Conservation (phyloP, 805 yeast genomes). For the Saturnispora zaruensis region DNA sequence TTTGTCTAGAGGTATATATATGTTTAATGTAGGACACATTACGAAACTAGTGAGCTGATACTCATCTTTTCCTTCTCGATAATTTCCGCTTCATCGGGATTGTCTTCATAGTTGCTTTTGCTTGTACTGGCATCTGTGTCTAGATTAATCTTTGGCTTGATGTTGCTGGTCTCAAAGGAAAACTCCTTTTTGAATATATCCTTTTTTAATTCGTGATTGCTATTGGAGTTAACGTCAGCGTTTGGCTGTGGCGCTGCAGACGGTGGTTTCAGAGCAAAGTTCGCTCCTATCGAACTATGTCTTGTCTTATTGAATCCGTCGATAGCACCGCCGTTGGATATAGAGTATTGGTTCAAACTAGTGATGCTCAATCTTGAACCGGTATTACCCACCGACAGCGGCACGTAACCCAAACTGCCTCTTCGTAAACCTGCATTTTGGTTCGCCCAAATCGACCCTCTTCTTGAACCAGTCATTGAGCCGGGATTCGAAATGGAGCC, state of each 20-base stretch:
- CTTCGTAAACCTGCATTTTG: constrained; percentile 3
- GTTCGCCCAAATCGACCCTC: constrained; percentile 12
- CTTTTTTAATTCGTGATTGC: constrained; percentile 7
- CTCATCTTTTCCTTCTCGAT: constrained; percentile 8
- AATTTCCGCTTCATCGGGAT: background rate
- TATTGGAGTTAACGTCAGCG: background rate
- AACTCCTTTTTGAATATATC: constrained; percentile 26
- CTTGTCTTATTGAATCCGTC: background rate
- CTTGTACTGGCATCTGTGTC: background rate
- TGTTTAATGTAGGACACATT: background rate
- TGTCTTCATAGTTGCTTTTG: background rate
- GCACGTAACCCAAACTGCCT: constrained; percentile 7
- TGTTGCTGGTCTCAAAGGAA: constrained; percentile 12
- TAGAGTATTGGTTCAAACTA: constrained; percentile 14
- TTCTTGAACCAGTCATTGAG: constrained; percentile 8
- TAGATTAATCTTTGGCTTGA: background rate
- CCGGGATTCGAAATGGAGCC: constrained; percentile 2
- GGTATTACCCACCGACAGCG: constrained; percentile 6
- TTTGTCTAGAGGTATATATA: background rate
- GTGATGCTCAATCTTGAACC: constrained; percentile 11
- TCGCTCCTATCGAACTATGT: background rate
- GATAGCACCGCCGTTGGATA: constrained; percentile 1
- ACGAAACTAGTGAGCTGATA: constrained; percentile 10
- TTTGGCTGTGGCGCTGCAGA: background rate
- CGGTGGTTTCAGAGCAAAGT: background rate